Evolutionary conservation across 306 rosid genomes (phyloP).

Genomic region (Neltuma alba): DNA sequence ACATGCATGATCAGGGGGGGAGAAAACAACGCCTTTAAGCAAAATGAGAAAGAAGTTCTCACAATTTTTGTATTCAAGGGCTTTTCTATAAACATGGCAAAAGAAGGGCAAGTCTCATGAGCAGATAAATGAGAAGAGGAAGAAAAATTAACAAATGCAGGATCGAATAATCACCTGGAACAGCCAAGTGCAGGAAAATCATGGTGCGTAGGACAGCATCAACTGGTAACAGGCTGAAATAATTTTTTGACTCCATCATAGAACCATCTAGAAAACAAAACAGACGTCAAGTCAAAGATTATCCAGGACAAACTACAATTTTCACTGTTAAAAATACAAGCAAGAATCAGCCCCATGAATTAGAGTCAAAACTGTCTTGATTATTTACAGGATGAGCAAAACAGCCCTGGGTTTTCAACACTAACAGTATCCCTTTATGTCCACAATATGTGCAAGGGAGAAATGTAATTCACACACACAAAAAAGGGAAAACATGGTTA

Average conservation of each 20-base stretch:
- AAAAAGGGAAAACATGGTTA: not conserved
- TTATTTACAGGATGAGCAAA: not conserved
- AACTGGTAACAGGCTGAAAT: constrained; percentile 63
- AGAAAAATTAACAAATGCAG: not conserved
- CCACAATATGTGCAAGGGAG: not conserved
- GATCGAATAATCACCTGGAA: constrained; percentile 12
- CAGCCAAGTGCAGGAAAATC: not conserved
- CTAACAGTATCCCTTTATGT: not conserved
- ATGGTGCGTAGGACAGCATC: not conserved
- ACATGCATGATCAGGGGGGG: no score
- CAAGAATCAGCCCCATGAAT: not conserved
- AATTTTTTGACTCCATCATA: constrained; percentile 71
- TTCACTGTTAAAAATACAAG: not conserved
- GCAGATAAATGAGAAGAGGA: not conserved
- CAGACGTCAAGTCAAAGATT: not conserved
- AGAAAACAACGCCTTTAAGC: not conserved
- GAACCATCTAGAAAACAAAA: constrained; percentile 67
- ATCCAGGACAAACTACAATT: not conserved
- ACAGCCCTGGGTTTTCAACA: not conserved
- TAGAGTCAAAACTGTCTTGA: constrained; percentile 6
- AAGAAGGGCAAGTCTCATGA: not conserved
- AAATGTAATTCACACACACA: not conserved
- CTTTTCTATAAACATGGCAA: not conserved
- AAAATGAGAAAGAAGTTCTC: not conserved
- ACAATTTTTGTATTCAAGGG: not conserved